Percentiles rank a stretch among this genome's conserved stretches.
Evolutionary conservation across 177 flowering plant species (phyloP).

Genomic region (Tripterygium wilfordii): DNA sequence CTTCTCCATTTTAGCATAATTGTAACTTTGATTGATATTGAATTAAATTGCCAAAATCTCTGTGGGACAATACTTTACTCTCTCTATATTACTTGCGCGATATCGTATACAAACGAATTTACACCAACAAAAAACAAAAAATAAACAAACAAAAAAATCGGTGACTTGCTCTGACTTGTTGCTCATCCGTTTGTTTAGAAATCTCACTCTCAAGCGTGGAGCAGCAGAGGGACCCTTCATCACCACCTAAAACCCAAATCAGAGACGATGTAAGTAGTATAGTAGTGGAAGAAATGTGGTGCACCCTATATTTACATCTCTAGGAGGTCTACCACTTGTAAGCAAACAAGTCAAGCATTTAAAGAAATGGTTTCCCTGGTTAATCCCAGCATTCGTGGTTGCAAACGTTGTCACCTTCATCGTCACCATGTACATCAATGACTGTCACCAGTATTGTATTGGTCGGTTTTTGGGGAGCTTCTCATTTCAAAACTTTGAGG

Average conservation of each 20-base stretch:
- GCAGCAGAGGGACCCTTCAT: too few species aligned
- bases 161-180: too few species aligned
- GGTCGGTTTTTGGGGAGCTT: conserved; percentile 29
- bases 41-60: too few species aligned
- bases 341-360: conserved; percentile 23
- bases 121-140: too few species aligned
- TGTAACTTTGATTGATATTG: too few species aligned
- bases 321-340: conserved; percentile 5
- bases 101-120: too few species aligned
- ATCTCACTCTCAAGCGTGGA: too few species aligned
- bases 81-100: too few species aligned
- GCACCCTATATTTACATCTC: conserved; percentile 19
- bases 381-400: conserved; percentile 39
- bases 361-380: conserved; percentile 47
- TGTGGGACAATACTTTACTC: too few species aligned
- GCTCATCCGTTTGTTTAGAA: too few species aligned
- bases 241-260: conserved; percentile 4
- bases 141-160: too few species aligned
- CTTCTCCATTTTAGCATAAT: too few species aligned
- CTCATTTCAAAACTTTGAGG: conserved; percentile 28
- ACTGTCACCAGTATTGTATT: conserved; percentile 55
- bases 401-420: conserved; percentile 39
- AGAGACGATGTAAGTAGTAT: conserved; percentile 13
- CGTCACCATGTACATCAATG: conserved; percentile 52
- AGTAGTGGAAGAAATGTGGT: conserved; percentile 13